Evolutionary conservation across 163 green algal genomes (phyloP).

Genomic region (Chlorella variabilis): DNA sequence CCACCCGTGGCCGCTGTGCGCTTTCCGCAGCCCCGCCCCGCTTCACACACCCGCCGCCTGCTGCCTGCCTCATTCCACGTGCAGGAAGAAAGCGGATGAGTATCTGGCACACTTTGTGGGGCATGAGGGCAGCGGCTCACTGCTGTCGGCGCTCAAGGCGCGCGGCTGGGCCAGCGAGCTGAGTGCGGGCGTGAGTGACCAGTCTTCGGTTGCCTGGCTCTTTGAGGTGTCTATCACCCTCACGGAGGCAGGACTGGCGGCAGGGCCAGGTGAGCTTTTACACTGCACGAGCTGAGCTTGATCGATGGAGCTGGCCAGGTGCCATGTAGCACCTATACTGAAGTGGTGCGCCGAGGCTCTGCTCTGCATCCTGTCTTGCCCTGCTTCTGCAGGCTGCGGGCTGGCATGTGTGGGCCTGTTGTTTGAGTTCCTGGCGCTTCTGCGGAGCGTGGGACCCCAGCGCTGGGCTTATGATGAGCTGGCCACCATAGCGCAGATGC

Average conservation of each 20-base stretch:
- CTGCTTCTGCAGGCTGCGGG: conserved; percentile 58
- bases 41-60: background rate
- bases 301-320: no score
- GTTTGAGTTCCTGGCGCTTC: conserved; percentile 82
- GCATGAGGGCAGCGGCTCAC: conserved; percentile 87
- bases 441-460: conserved; percentile 70
- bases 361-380: no score
- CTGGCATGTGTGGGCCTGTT: conserved; percentile 69
- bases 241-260: conserved; percentile 83
- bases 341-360: no score
- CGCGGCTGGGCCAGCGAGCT: conserved; percentile 87
- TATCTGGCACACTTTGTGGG: conserved; percentile 94
- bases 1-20: no score
- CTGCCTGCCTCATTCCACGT: background rate
- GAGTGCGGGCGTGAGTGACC: conserved; percentile 84
- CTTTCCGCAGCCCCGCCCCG: no score
- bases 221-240: conserved; percentile 85
- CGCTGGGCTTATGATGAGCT: conserved; percentile 86
- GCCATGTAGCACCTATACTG: no score
- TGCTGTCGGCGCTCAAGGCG: conserved; percentile 87
- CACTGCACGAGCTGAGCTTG: no score
- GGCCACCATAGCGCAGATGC: conserved; percentile 69
- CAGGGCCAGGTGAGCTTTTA: conserved; percentile 57
- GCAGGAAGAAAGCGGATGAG: conserved; percentile 81
- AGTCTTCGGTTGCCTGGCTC: conserved; percentile 76